A percentile compares a stretch with the other conserved stretches of the same genome.
These are phyloP conservation scores for Colletotrichum ledebouriae DNA, from an alignment of 2,329 filamentous ascomycete genomes.

Conservation along the genomic window DNA sequence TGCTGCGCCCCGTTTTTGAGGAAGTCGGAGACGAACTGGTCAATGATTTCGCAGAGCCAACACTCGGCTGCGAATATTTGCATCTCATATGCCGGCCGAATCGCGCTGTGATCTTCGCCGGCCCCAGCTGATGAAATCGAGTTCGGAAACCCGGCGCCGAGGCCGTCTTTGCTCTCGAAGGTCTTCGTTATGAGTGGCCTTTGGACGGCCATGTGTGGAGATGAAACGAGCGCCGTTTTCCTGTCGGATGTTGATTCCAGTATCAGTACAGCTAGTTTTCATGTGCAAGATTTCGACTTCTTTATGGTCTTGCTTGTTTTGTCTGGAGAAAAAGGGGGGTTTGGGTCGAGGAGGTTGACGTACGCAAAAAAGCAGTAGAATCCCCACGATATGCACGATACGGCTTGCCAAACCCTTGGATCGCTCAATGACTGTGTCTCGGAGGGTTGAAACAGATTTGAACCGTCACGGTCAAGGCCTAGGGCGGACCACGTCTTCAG, in stretches of 20 bases:
- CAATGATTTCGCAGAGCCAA: conserved; percentile 30
- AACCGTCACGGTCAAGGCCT: not conserved
- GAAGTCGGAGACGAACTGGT: conserved; percentile 3
- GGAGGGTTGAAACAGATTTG: not conserved
- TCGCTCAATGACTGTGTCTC: not conserved
- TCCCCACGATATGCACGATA: conserved; percentile 44
- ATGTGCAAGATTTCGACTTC: not conserved
- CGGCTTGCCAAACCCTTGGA: conserved; percentile 29
- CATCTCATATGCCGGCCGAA: not conserved
- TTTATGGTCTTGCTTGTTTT: no score
- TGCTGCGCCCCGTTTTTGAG: not conserved
- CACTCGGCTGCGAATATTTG: conserved; percentile 23
- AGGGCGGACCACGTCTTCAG: conserved; percentile 8
- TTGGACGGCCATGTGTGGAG: not conserved
- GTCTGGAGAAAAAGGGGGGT: not conserved
- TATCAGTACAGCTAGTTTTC: not conserved
- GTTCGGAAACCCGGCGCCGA: not conserved
- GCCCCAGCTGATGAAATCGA: not conserved
- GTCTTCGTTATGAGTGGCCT: conserved; percentile 27
- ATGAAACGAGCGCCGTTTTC: conserved; percentile 1
- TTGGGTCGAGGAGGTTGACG: not conserved
- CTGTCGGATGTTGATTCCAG: not conserved
- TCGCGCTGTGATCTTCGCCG: not conserved
- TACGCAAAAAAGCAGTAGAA: conserved; percentile 46
- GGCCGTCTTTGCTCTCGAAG: not conserved